These are phyloP conservation scores for Amesomyces nigricolor DNA, from an alignment of 2,329 filamentous ascomycete species.

Conservation along the genomic window DNA sequence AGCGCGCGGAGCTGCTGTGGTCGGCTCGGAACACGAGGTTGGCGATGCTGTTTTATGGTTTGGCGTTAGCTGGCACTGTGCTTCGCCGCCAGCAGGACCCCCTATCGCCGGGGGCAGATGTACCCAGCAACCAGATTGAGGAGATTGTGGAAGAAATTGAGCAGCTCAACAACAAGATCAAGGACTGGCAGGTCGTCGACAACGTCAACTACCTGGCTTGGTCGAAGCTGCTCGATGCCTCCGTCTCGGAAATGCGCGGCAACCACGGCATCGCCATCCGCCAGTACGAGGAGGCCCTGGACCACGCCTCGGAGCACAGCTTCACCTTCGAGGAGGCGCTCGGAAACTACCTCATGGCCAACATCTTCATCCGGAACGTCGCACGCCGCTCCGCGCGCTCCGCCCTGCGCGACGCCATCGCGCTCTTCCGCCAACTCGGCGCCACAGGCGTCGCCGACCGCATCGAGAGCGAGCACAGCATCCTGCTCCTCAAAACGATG, in stretches of 20 bases:
- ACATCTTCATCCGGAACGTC: constrained; percentile 60
- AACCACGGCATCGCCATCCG: constrained; percentile 54
- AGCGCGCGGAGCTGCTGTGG: constrained; percentile 48
- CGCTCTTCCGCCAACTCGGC: constrained; percentile 62
- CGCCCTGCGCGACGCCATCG: constrained; percentile 62
- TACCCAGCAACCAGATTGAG: constrained; percentile 39
- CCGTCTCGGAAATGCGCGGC: constrained; percentile 57
- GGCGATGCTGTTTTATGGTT: constrained; percentile 54
- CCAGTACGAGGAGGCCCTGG: constrained; percentile 64
- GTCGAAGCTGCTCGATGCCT: constrained; percentile 62
- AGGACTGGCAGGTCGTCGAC: constrained; percentile 58
- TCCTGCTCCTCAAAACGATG: constrained; percentile 58
- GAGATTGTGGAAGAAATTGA: constrained; percentile 49
- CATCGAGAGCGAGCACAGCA: constrained; percentile 62
- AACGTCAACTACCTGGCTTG: constrained; percentile 67
- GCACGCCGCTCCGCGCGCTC: constrained; percentile 63
- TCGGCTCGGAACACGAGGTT: constrained; percentile 54
- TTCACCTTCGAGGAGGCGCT: constrained; percentile 68
- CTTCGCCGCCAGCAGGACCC: constrained; percentile 47
- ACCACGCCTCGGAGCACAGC: constrained; percentile 63
- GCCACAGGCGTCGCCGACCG: constrained; percentile 63
- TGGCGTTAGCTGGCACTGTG: constrained; percentile 49
- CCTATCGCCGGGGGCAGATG: constrained; percentile 34
- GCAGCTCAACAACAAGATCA: constrained; percentile 54
- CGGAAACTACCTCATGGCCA: constrained; percentile 67